Base-by-base conservation (phyloP, 2,329 filamentous ascomycete genomes). In the Monascus ruber region DNA sequence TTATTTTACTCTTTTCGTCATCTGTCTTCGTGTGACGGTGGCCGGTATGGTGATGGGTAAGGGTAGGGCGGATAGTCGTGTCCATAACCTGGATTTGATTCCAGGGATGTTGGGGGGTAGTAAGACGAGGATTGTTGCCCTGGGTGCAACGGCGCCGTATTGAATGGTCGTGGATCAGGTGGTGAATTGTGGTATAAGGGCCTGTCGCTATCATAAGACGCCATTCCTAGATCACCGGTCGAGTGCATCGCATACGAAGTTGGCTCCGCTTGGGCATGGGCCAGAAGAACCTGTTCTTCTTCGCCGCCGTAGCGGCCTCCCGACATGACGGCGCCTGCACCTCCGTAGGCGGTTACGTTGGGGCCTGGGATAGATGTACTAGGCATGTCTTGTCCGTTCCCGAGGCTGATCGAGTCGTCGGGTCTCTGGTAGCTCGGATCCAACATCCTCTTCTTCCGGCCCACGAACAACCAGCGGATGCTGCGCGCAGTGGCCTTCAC, bases 391-490 rank as follows among this genome's bases (percentile, higher is more conserved):
- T 17, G 17, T 17, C 17, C 17, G 17, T 17, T 17, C 26, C 56
- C 50, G 24, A 63, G 50, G 6, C 51, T 52, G 29, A 62, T 55
- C 9, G 52, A 48, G 31, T 55, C 52, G 26, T 41, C 39, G 26
- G 50, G 49, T 25, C 43, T 47, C 38, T 52, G 55, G 40, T 68
- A 68, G 45, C 64, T 68, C 17, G 58, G 47, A 38, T 68, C 65
- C 32, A 55, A 40, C 35, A 54, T 59, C 34, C 67, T 56, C 41
- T 49, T 59, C 56, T 77, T 81, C 39, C 76, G 72, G 33, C 85
- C 85, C 10, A 85, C 76, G 46, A 88, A 81, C 17, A 93, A 67
- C 87, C 86, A 94, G 49, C 82, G 75, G 50, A 85, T 74, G 24
- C 83, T 82, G 37, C 86, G 75, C 6, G 81, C 83, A 44, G 83